Base-by-base conservation (phyloP, 352 stramenopile genomes). In the Phytophthora nicotianae region DNA sequence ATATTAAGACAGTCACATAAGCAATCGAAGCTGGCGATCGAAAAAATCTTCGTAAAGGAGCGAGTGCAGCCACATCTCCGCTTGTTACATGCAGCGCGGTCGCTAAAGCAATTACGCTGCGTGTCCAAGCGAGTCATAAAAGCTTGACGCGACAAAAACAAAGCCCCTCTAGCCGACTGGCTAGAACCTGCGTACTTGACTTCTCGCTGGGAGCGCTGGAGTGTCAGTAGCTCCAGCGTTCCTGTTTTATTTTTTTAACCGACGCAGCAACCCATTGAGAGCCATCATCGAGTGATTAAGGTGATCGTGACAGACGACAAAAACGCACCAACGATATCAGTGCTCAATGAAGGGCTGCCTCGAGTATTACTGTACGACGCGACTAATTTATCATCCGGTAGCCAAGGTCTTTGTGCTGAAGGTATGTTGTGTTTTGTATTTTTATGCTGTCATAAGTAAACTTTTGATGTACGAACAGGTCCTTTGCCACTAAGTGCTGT, bases 121-220 rank as follows among this genome's bases (percentile, higher is more conserved):
- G 21, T 62, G 10, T 14, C 46, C 1, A 54, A 55, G 42, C 20
- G 21, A 21, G n/a, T 54, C n/a, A 1, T 62, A 5, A 11, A 54
- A 23, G 35, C 1, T 32, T 62, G 54, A 33, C 37, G n/a, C 29
- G 19, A 20, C 14, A 11, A 20, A 13, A 20, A 19, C 33, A 45
- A 54, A 48, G 5, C 11, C 40, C 20, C 5, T 13, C 32, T 62
- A 5, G 45, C 33, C 5, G 24, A 50, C 8, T 63, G 37, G 33
- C 17, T 55, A 7, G 3, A 56, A 17, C 16, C 19, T 0, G 21
- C 13, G 13, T 56, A 56, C 20, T 6, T 50, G 23, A 43, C 33
- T 4, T n/a, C 46, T 7, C 55, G 55, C 3, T 62, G 55, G 55
- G 32, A 55, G 23, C 43, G 55, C 11, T 55, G 45, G 55, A 55